A percentile compares a stretch with the other conserved stretches of the same genome.
These are phyloP conservation scores for Amanita pallidorosea DNA, from an alignment of 768 basidiomycete genomes.

Conservation along the genomic window DNA sequence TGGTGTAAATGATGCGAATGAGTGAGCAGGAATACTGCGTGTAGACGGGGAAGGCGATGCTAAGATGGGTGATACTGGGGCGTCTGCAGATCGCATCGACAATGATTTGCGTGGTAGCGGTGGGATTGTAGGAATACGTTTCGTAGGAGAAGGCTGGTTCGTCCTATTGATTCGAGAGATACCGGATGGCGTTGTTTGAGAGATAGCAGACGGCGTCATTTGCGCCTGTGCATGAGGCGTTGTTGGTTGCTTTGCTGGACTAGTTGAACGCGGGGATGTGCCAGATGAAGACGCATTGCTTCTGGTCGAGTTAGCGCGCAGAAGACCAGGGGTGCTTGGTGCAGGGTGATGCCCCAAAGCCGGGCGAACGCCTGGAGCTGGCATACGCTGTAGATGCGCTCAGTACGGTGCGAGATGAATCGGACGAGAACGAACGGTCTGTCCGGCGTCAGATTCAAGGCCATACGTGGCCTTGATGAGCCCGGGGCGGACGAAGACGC, in stretches of 20 bases:
- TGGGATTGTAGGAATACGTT: slow-evolving; percentile 35
- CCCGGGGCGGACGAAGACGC: slow-evolving; percentile 83
- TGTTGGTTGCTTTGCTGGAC: slow-evolving; percentile 41
- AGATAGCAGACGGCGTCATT: slow-evolving; percentile 10
- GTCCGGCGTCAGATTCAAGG: slow-evolving; percentile 25
- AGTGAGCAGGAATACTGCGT: slow-evolving; percentile 11
- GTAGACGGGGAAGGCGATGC: slow-evolving; percentile 20
- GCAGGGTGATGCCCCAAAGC: slow-evolving; percentile 49
- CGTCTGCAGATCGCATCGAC: slow-evolving; percentile 32
- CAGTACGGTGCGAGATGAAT: not conserved
- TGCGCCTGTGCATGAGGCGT: slow-evolving; percentile 21
- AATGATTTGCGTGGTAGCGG: slow-evolving; percentile 42
- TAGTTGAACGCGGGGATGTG: slow-evolving; percentile 52
- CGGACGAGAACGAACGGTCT: slow-evolving; percentile 9
- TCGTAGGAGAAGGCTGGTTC: slow-evolving; percentile 42
- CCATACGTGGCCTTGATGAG: slow-evolving; percentile 63
- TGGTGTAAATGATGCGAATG: slow-evolving; percentile 13
- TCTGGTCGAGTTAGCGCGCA: slow-evolving; percentile 28
- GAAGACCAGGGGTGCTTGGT: slow-evolving; percentile 32
- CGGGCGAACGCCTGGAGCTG: slow-evolving; percentile 18
- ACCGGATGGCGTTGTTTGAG: slow-evolving; percentile 14
- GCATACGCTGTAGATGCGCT: slow-evolving; percentile 12
- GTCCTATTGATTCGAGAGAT: slow-evolving; percentile 16
- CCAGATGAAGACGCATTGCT: slow-evolving; percentile 34
- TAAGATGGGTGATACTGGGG: slow-evolving; percentile 18